Conservation (phyloP, 75 land plant species). For the Cryptomeria japonica region DNA sequence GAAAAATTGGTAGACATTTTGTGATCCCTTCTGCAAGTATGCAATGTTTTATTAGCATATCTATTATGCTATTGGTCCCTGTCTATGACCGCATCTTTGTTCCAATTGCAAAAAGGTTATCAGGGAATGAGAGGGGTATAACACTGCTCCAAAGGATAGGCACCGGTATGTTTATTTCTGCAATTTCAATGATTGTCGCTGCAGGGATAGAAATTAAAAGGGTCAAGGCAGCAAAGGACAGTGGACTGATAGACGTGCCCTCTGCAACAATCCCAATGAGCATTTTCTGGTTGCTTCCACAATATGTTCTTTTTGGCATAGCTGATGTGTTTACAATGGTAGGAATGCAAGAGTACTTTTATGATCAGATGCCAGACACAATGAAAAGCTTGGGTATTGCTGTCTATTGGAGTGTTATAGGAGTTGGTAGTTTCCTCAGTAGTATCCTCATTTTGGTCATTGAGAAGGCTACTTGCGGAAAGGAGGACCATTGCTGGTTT, state of each 20-base stretch:
- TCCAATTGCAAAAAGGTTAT: slow-evolving; percentile 41
- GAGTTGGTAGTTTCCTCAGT: slow-evolving; percentile 80
- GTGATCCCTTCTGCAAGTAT: slow-evolving; percentile 84
- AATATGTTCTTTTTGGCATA: slow-evolving; percentile 77
- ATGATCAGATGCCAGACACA: slow-evolving; percentile 69
- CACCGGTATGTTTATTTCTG: slow-evolving; percentile 70
- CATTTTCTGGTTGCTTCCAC: slow-evolving; percentile 84
- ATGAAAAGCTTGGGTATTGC: slow-evolving; percentile 88
- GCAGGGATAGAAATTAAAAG: slow-evolving; percentile 59
- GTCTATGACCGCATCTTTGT: slow-evolving; percentile 72
- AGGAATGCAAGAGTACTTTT: slow-evolving; percentile 94
- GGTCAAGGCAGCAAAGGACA: slow-evolving; percentile 19
- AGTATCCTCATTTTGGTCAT: slow-evolving; percentile 48
- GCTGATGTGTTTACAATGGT: slow-evolving; percentile 90
- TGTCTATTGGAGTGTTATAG: slow-evolving; percentile 69
- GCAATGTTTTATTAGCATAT: slow-evolving; percentile 59
- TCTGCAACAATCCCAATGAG: slow-evolving; percentile 39
- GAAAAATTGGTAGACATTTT: slow-evolving; percentile 56
- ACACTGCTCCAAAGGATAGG: slow-evolving; percentile 82
- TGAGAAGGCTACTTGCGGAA: slow-evolving; percentile 34
- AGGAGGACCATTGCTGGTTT: slow-evolving; percentile 49
- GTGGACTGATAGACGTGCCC: slow-evolving; percentile 16
- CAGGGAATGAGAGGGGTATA: slow-evolving; percentile 60
- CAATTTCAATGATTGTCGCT: slow-evolving; percentile 77
- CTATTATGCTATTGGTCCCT: slow-evolving; percentile 74